Conservation (phyloP, 139 green algal genomes). For the Tetradesmus obliquus region DNA sequence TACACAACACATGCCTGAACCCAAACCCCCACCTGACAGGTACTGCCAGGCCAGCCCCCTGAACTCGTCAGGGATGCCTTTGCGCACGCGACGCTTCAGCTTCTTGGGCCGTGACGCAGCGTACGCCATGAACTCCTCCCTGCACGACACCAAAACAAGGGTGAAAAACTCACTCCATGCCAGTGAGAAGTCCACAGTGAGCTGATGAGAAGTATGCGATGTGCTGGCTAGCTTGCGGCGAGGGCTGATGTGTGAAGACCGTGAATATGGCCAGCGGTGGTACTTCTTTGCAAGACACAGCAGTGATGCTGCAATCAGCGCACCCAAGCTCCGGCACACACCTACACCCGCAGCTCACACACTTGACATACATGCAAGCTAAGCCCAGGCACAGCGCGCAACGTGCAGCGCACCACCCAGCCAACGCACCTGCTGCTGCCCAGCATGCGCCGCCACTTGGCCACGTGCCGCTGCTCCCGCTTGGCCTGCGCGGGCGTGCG, state of each 20-base stretch:
- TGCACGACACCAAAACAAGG: constrained; percentile 22
- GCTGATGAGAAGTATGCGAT: too few relatives aligned
- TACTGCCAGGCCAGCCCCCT: constrained; percentile 73
- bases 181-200: background rate
- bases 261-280: too few relatives aligned
- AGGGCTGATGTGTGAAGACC: too few relatives aligned
- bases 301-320: too few relatives aligned
- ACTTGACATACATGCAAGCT: too few relatives aligned
- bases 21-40: constrained; percentile 63
- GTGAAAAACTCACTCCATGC: background rate
- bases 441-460: constrained; percentile 73
- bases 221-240: too few relatives aligned
- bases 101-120: constrained; percentile 50
- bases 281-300: too few relatives aligned
- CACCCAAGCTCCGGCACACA: too few relatives aligned
- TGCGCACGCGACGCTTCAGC: constrained; percentile 72
- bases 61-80: constrained; percentile 76
- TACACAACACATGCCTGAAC: too few relatives aligned
- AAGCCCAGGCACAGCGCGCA: too few relatives aligned
- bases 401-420: too few relatives aligned
- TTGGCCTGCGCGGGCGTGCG: background rate
- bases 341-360: too few relatives aligned
- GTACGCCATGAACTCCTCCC: constrained; percentile 57
- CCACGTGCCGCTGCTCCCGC: constrained; percentile 48
- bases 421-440: constrained; percentile 31